A percentile compares a stretch with the other conserved stretches of the same genome.
phyloP scores from a whole-genome alignment of 176 grass and related monocot genomes.

The Ensete glaucum region DNA sequence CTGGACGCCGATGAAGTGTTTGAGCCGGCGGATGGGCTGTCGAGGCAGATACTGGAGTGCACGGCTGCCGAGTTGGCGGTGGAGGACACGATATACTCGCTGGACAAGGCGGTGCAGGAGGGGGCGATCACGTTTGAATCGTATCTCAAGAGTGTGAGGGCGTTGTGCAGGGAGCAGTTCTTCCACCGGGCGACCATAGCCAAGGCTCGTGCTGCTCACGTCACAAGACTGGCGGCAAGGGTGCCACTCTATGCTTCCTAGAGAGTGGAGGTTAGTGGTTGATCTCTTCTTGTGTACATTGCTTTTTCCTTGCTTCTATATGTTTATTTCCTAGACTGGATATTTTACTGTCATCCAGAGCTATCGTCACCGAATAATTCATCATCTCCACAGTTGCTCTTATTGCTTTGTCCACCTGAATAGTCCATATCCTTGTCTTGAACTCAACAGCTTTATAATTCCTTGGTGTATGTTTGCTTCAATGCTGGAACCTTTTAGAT shows the following conservation, averaged over 20 bases:
- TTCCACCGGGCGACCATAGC: constrained; percentile 53
- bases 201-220: constrained; percentile 47
- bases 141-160: constrained; percentile 60
- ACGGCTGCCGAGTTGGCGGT: constrained; percentile 51
- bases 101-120: constrained; percentile 79
- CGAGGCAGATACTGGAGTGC: constrained; percentile 69
- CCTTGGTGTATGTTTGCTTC: neutral
- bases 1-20: constrained; percentile 37
- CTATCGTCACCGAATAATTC: neutral
- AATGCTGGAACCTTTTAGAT: neutral
- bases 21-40: constrained; percentile 36
- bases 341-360: neutral
- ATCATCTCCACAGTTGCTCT: neutral
- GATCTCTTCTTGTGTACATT: neutral
- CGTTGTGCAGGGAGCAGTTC: constrained; percentile 60
- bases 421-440: neutral
- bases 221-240: constrained; percentile 44
- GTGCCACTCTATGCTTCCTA: constrained; percentile 45
- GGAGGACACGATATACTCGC: constrained; percentile 64
- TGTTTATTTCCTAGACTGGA: neutral
- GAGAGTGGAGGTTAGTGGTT: constrained; percentile 22
- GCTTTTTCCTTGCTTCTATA: neutral
- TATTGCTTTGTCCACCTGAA: neutral
- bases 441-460: neutral
- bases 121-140: constrained; percentile 51